These are phyloP conservation scores for Peronospora farinosa DNA, from an alignment of 352 stramenopile species.

Conservation along the genomic window DNA sequence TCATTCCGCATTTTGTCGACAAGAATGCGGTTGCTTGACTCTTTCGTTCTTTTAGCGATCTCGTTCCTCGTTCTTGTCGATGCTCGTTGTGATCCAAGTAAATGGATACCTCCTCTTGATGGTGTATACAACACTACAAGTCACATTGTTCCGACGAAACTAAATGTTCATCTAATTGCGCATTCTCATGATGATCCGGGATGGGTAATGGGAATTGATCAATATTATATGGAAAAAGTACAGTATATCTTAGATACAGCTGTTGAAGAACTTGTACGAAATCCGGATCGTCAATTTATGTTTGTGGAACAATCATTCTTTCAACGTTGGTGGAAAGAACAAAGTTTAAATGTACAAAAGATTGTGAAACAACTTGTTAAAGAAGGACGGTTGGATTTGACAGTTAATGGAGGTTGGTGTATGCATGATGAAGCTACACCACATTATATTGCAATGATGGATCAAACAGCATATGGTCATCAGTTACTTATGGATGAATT, in stretches of 20 bases:
- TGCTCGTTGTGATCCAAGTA: slow-evolving; percentile 42
- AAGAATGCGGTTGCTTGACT: too few species aligned
- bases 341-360: slow-evolving; percentile 55
- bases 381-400: slow-evolving; percentile 89
- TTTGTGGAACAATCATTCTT: slow-evolving; percentile 96
- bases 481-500: slow-evolving; percentile 92
- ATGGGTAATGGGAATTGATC: slow-evolving; percentile 95
- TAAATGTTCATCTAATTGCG: slow-evolving; percentile 95
- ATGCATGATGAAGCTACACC: slow-evolving; percentile 98
- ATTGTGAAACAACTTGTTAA: slow-evolving; percentile 85
- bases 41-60: too few species aligned
- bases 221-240: slow-evolving; percentile 94
- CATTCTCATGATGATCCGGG: slow-evolving; percentile 95
- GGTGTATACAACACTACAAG: slow-evolving; percentile 64
- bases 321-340: slow-evolving; percentile 93
- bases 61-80: neutral
- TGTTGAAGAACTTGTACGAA: slow-evolving; percentile 77
- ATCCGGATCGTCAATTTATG: slow-evolving; percentile 91
- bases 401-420: slow-evolving; percentile 94
- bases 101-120: slow-evolving; percentile 58
- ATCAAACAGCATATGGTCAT: slow-evolving; percentile 97
- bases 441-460: slow-evolving; percentile 96
- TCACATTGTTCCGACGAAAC: slow-evolving; percentile 46
- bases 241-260: slow-evolving; percentile 94
- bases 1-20: neutral